Conservation (phyloP, 805 yeast genomes). For the Isabelozyma heimii region DNA sequence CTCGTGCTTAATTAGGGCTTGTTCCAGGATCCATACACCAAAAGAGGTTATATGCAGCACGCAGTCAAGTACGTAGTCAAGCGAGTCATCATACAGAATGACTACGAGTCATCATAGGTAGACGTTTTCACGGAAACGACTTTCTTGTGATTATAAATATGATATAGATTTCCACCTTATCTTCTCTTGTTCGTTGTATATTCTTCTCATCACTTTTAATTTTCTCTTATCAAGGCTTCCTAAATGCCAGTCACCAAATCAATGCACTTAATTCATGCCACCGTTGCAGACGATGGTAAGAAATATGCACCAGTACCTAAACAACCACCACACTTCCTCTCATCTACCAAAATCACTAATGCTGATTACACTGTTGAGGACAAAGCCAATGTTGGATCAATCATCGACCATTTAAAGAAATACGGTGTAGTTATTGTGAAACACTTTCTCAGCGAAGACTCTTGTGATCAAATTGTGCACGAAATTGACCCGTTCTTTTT, state of each 20-base stretch:
- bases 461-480: not conserved
- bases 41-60: no score
- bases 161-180: no score
- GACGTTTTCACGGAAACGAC: no score
- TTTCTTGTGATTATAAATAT: no score
- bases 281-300: not conserved
- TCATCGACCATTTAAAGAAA: conserved; percentile 1
- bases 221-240: no score
- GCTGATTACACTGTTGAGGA: not conserved
- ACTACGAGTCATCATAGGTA: no score
- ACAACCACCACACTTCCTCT: not conserved
- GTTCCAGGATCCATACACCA: no score
- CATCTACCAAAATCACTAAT: not conserved
- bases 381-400: not conserved
- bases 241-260: not conserved
- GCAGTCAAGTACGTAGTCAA: no score
- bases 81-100: no score
- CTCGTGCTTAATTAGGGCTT: no score
- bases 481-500: conserved; percentile 4
- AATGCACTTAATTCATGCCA: not conserved
- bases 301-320: not conserved
- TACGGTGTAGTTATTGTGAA: conserved; percentile 6
- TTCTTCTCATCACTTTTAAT: no score
- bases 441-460: not conserved
- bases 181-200: no score